Evolutionary conservation across 257 asterid species (phyloP), one percentile per base, ranked within the genome.

Genomic region (Misopates orontium): DNA sequence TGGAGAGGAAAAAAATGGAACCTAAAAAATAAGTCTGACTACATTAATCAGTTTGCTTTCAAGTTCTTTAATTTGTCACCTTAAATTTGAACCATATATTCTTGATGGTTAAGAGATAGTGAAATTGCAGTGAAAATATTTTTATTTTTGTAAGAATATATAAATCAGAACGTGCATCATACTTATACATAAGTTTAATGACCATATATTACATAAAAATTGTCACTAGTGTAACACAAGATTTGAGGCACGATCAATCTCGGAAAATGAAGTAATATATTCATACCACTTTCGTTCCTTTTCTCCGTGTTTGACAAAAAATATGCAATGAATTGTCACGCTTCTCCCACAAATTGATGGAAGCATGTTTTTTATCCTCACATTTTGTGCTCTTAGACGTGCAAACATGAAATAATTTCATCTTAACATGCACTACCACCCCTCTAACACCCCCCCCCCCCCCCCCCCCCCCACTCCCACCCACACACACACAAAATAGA

Each of bases 351-450:
- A 62, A 67, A 8, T 22, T 20, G 44, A 72, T 40, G 67, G 36
- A 36, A 58, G 63, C 20, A 45, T 45, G 73, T 75, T 56, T 70
- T 53, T 47, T 50, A 48, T 24, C 44, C 56, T 61, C 66, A 20
- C 49, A 44, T 20, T 61, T 58, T 40, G 57, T 65, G 72, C 49
- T 39, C 57, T 53, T 41, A 50, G 28, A 32, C 23, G 42, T 40
- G 71, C 39, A 75, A 50, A 65, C 69, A 75, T 51, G 23, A 36
- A 70, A 59, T 75, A 15, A 64, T 53, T 39, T 69, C 23, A 21
- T 58, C 14, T 22, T 47, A 58, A 63, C 64, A 50, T 62, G 64
- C 71, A 39, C 39, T 56, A 70, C n/a, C n/a, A 20, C 16, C 5
- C 20, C 31, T 12, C 7, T 7, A 3, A 3, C 3, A 19, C 58